Evolutionary conservation across 352 stramenopile genomes (phyloP), one percentile per base, ranked within the genome.

Genomic region (Phytophthora chlamydospora): DNA sequence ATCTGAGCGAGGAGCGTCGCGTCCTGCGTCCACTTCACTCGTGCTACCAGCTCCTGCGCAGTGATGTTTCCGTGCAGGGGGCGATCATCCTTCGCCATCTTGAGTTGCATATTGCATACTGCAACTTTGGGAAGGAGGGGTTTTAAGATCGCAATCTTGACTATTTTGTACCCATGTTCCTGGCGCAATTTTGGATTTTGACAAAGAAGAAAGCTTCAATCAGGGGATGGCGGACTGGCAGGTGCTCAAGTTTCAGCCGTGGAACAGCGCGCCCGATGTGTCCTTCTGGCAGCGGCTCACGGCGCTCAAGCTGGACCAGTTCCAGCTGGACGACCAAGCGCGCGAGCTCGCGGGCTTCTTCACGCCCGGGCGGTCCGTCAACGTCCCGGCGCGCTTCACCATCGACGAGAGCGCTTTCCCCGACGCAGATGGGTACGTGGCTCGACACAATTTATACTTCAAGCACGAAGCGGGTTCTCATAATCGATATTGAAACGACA

Each of bases 201-300:
- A 24, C 21, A 24, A 24, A 24, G 21, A 24, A 24, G 21, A 24
- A 24, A 24, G 21, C 21, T 24, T 24, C 21, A 24, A 24, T 24
- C 21, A 24, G 21, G n/a, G 21, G 21, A 24, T 24, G 16, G 50
- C n/a, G 2, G 54, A 64, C 16, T 83, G 63, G 66, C 54, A 75
- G 42, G 59, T 83, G 62, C 80, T 93, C 56, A 80, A 86, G 64
- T 95, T 94, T 53, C 85, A 96, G 76, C 42, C 82, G 27, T 96
- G 85, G 80, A 83, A 79, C 44, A 96, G 87, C 68, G 80, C 83
- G 14, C 80, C 85, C 11, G 83, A 96, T 57, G 82, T 90, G 36
- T 78, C 78, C 12, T 96, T 96, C 72, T 96, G 86, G 82, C 87
- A 96, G 71, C 76, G 66, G 29, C 80, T 96, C 36, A 71, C 83